A percentile compares a stretch with the other conserved stretches of the same genome.
These are phyloP conservation scores for Alternaria sp. DNA, from an alignment of 2,329 filamentous ascomycete genomes.

Conservation along the genomic window DNA sequence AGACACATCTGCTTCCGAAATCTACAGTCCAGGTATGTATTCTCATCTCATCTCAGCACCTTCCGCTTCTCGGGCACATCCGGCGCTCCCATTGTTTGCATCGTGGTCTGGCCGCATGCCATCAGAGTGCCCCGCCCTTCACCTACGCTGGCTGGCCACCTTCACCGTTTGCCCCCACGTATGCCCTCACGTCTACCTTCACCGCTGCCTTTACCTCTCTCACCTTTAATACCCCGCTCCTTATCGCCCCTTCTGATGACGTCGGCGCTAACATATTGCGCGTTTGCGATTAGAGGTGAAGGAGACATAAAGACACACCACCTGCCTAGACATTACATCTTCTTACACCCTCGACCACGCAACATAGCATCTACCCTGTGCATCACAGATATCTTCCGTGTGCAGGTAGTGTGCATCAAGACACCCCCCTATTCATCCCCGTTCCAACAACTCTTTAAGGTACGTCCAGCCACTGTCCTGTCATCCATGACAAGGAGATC, in stretches of 20 bases:
- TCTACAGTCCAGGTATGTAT: constrained; percentile 8
- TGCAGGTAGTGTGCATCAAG: constrained; percentile 16
- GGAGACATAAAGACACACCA: constrained; percentile 12
- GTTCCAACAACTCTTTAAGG: constrained; percentile 18
- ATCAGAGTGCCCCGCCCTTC: not conserved
- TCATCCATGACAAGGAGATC: not conserved
- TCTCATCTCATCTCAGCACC: not conserved
- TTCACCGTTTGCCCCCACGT: not conserved
- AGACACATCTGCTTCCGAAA: not conserved
- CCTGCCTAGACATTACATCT: constrained; percentile 9
- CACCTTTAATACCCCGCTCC: constrained; percentile 5
- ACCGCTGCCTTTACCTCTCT: constrained; percentile 10
- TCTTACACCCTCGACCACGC: constrained; percentile 14
- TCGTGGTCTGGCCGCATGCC: not conserved
- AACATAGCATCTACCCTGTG: constrained; percentile 12
- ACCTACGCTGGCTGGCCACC: not conserved
- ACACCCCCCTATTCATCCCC: not conserved
- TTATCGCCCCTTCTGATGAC: not conserved
- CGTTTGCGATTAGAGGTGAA: constrained; percentile 21
- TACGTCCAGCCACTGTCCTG: constrained; percentile 3
- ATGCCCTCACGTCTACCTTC: not conserved
- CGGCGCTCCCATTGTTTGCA: not conserved
- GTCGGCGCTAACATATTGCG: constrained; percentile 15
- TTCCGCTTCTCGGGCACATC: not conserved
- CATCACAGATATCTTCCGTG: constrained; percentile 8